Base-by-base conservation (phyloP, 129 eudicot genomes). In the Helichrysum umbraculigerum region DNA sequence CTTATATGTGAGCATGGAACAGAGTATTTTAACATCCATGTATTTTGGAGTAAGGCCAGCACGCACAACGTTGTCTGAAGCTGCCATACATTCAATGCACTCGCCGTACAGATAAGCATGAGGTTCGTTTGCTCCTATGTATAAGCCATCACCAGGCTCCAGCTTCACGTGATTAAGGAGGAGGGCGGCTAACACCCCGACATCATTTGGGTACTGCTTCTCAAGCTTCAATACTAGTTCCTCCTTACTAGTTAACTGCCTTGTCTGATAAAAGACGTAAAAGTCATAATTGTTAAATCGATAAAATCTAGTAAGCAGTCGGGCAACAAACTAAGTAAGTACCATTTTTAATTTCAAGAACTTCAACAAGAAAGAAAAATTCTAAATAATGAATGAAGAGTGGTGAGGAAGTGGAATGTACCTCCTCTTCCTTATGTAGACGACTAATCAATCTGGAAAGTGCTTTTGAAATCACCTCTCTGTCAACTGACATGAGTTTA, bases 31-130 rank as follows among this genome's bases (percentile, higher is more conserved):
- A 58, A 91, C 97, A 83, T 94, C 99, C 22, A 93, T 79, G 54
- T 85, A 37, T 79, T 94, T 94, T 2, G 97, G 92, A 70, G 99
- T 94, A 34, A 94, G 97, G 58, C 99, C 99, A 29, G 99, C 99
- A 15, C 99, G 97, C 29, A 94, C 96, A 9, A 94, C 99, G 69
- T 94, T 91, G 71, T 94, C 99, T 42, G 99, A 94, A 28, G 97
- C 87, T 33, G 99, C 99, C 99, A 94, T 94, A 79, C 99, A 94
- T 74, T 94, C 99, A 0, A 94, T 42, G 57, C 96, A 94, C 52
- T 94, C 99, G 21, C 99, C 99, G 12, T 66, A 82, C 15, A 94
- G 28, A 54, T 94, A 94, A 0, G 99, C 99, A 20, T 94, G 99
- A 21, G 91, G 97, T 79, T 94, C 97, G 54, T 94, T 91, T 52